phyloP scores from a whole-genome alignment of 2,329 filamentous ascomycete genomes.

The Didymosphaeria variabile region DNA sequence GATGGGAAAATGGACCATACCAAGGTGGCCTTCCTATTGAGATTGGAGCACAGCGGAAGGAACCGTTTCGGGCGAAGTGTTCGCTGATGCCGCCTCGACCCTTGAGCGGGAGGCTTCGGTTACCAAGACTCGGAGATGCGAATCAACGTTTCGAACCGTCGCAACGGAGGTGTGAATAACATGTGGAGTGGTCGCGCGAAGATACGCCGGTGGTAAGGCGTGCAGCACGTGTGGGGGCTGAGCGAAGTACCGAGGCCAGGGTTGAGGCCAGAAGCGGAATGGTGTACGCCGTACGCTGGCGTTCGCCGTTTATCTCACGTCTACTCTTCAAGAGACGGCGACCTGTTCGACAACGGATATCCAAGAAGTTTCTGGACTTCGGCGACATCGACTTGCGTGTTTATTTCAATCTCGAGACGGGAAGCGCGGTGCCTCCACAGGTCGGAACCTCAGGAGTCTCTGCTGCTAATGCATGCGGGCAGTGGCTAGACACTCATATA shows the following conservation, averaged over 20 bases:
- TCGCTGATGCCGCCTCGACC: not conserved
- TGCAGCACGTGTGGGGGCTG: slow-evolving; percentile 6
- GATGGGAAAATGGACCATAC: not conserved
- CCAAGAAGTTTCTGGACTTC: not conserved
- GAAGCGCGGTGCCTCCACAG: not conserved
- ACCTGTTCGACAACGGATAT: not conserved
- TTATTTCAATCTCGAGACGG: not conserved
- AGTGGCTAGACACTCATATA: not conserved
- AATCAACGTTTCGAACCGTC: not conserved
- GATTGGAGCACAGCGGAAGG: slow-evolving; percentile 9
- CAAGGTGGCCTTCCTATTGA: not conserved
- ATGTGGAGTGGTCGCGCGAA: not conserved
- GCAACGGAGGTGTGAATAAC: not conserved
- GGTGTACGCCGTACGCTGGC: slow-evolving; percentile 10
- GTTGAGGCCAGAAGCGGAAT: not conserved
- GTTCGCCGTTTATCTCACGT: too few species aligned
- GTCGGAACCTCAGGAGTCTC: not conserved
- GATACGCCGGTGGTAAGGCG: not conserved
- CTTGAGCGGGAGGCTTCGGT: slow-evolving; percentile 4
- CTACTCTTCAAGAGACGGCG: not conserved
- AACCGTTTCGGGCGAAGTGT: slow-evolving; percentile 9
- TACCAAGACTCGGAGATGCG: slow-evolving; percentile 6
- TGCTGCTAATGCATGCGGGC: not conserved
- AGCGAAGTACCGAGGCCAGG: not conserved
- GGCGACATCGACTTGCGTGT: not conserved